A percentile compares a stretch with the other conserved stretches of the same genome.
phyloP scores from a whole-genome alignment of 2,329 filamentous ascomycete genomes.

The Pyricularia pennisetigena region DNA sequence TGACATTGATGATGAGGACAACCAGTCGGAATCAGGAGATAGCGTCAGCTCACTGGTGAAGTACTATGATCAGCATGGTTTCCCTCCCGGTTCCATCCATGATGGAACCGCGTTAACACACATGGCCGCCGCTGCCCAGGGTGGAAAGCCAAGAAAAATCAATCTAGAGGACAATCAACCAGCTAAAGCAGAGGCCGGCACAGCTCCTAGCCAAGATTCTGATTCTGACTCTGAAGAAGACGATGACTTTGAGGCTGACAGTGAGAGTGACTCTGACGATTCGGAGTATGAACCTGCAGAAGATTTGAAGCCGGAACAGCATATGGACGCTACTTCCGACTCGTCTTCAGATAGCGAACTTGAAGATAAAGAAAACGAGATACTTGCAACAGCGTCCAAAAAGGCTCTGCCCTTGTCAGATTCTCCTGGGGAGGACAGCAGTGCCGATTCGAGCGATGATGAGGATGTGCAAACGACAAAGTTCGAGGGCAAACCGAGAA shows the following conservation, averaged over 20 bases:
- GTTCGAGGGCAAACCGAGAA: background rate
- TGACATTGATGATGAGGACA: slow-evolving; percentile 1
- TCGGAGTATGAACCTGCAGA: slow-evolving; percentile 9
- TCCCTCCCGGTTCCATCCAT: slow-evolving; percentile 28
- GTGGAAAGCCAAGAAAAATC: background rate
- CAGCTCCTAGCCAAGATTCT: background rate
- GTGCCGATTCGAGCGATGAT: slow-evolving; percentile 7
- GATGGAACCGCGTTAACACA: slow-evolving; percentile 21
- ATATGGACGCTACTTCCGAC: slow-evolving; percentile 4
- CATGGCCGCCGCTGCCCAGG: slow-evolving; percentile 22
- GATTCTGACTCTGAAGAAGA: background rate
- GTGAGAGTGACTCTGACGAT: background rate
- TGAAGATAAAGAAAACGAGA: background rate
- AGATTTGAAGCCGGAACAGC: slow-evolving; percentile 5
- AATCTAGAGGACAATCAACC: background rate
- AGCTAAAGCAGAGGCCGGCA: background rate
- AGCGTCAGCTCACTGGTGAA: slow-evolving; percentile 16
- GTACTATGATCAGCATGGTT: slow-evolving; percentile 25
- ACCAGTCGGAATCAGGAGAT: slow-evolving; percentile 17
- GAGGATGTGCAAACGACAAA: background rate
- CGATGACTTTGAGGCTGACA: slow-evolving; percentile 10
- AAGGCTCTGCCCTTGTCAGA: background rate
- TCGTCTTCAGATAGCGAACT: slow-evolving; percentile 3
- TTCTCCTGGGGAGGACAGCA: slow-evolving; percentile 7
- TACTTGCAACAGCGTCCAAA: background rate